phyloP scores from a whole-genome alignment of 768 basidiomycete genomes.

The Naganishia antarctica region DNA sequence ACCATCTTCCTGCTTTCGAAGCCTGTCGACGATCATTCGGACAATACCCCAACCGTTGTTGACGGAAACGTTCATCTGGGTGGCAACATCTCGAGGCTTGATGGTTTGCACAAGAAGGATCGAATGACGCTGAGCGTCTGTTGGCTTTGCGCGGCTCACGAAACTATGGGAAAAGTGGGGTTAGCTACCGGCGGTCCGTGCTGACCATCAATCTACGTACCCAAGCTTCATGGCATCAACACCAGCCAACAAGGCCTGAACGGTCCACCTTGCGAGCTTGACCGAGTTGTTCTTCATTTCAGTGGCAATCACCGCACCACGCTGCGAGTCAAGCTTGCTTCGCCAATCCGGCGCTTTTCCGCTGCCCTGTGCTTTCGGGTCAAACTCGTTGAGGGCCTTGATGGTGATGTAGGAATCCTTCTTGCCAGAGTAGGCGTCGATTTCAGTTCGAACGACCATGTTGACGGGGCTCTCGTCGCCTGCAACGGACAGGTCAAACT shows the following conservation, averaged over 20 bases:
- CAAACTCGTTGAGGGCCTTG: conserved; percentile 95
- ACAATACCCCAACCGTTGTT: conserved; percentile 99
- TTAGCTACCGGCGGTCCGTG: too few species aligned
- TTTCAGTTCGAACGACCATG: conserved; percentile 90
- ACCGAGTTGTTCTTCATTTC: conserved; percentile 99
- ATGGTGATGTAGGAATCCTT: conserved; percentile 74
- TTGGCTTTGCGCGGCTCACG: conserved; percentile 86
- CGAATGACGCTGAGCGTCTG: conserved; percentile 91
- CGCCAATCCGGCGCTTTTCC: conserved; percentile 99
- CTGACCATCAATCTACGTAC: conserved; percentile 65
- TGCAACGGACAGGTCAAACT: conserved; percentile 83
- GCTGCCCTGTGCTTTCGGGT: conserved; percentile 78
- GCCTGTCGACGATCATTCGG: conserved; percentile 85
- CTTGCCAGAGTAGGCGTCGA: conserved; percentile 71
- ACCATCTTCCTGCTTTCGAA: conserved; percentile 95
- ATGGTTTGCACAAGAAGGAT: conserved; percentile 91
- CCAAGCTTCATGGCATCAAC: conserved; percentile 84
- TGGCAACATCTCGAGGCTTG: conserved; percentile 89
- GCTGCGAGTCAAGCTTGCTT: conserved; percentile 88
- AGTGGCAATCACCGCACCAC: conserved; percentile 94
- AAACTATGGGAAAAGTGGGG: conserved; percentile 57
- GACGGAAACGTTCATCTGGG: conserved; percentile 88
- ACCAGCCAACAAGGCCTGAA: conserved; percentile 89
- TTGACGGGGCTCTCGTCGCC: conserved; percentile 74
- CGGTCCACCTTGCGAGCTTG: conserved; percentile 95